Evolutionary conservation across 495 filamentous ascomycete genomes (phyloP).

Genomic region (Polyplosphaeria fusca): DNA sequence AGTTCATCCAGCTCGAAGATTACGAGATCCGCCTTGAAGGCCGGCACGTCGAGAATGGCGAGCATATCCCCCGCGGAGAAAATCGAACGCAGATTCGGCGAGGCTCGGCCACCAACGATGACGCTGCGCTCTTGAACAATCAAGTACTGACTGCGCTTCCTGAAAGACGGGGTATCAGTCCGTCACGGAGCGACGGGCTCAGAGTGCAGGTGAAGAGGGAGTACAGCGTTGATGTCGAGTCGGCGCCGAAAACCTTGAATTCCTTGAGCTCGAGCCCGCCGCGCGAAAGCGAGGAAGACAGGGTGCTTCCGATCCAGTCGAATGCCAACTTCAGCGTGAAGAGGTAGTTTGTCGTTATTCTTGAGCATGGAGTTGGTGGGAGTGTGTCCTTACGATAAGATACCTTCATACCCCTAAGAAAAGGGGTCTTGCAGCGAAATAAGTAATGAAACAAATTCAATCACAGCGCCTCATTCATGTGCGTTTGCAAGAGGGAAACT

Average conservation of each 20-base stretch:
- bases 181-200: background rate
- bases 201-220: conserved; percentile 13
- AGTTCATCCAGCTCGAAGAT: conserved; percentile 16
- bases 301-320: background rate
- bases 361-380: too few species aligned
- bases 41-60: background rate
- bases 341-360: too few species aligned
- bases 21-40: conserved; percentile 8
- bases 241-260: background rate
- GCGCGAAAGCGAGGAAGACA: background rate
- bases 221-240: conserved; percentile 15
- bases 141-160: background rate
- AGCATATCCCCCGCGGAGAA: background rate
- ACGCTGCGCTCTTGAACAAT: background rate
- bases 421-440: too few species aligned
- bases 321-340: background rate
- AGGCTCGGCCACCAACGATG: conserved; percentile 1
- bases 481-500: too few species aligned
- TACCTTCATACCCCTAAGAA: too few species aligned
- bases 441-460: too few species aligned
- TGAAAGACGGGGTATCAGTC: background rate
- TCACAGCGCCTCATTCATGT: too few species aligned
- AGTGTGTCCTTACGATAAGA: too few species aligned
- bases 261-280: background rate
- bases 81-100: conserved; percentile 6